Evolutionary conservation across 106 monocot species (phyloP), one percentile per base, ranked within the genome.

Genomic region (Dioscorea alata): DNA sequence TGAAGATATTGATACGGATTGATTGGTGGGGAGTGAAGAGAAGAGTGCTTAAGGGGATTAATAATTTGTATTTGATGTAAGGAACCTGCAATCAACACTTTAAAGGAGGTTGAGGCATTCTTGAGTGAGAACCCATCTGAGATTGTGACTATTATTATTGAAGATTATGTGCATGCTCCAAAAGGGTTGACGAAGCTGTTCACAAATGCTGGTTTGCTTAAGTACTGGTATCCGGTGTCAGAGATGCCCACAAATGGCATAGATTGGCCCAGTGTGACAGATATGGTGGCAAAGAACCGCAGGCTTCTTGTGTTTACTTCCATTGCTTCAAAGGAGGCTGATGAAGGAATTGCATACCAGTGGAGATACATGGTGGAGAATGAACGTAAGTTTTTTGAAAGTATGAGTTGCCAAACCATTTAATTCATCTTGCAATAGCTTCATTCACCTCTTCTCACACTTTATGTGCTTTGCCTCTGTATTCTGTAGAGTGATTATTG

Each of bases 281-380:
- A 92, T 24, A 99, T 99, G 92, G 70, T 74, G 12, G 85, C 87
- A 21, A 93, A 90, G 66, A 90, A 99, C 73, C 81, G 78, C 23
- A 72, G 99, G 32, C 63, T 99, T 28, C 75, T 99, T 19, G 99
- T 99, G 2, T 99, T 99, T 74, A 90, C 89, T 56, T 93, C 90
- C 16, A 71, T 71, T 64, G 66, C 89, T 73, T 90, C 92, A 2
- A 99, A 99, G 76, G 99, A 99, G 71, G 89, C 89, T 23, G 92
- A 81, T n/a, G 99, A 99, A 73, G 99, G 99, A 25, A 99, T 99
- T 80, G 93, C 99, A 57, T 99, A 90, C 49, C 99, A 99, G 42
- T 99, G 99, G 99, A 79, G 77, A 59, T 83, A 92, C 74, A 78
- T 93, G 75, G 66, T 99, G 57, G 99, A 99, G 62, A 99, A 99